Evolutionary conservation across 225 moss, liverwort and hornwort species (phyloP).

Genomic region (Marchantia polymorpha): DNA sequence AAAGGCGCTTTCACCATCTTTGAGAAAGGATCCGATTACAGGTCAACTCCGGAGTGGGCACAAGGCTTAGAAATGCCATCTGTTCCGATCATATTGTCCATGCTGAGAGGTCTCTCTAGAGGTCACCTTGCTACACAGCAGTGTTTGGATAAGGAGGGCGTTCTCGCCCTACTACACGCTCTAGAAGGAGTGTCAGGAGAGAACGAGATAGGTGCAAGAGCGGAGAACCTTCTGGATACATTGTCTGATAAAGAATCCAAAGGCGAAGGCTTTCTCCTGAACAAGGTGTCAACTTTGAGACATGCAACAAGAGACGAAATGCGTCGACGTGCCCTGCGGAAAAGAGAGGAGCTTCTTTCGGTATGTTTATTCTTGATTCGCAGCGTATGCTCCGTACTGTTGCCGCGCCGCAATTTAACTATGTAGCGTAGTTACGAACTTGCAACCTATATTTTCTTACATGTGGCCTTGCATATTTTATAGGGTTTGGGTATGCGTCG

Average conservation of each 20-base stretch:
- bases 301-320: slow-evolving; percentile 92
- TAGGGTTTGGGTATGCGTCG: slow-evolving; percentile 98
- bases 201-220: slow-evolving; percentile 94
- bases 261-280: slow-evolving; percentile 78
- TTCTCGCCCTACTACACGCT: slow-evolving; percentile 83
- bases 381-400: neutral
- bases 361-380: slow-evolving; percentile 27
- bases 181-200: slow-evolving; percentile 96
- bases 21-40: slow-evolving; percentile 83
- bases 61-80: slow-evolving; percentile 99
- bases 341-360: slow-evolving; percentile 89
- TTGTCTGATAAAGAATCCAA: slow-evolving; percentile 89
- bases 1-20: slow-evolving; percentile 74
- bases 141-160: slow-evolving; percentile 70
- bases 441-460: neutral
- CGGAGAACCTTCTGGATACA: slow-evolving; percentile 93
- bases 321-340: slow-evolving; percentile 80
- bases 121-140: slow-evolving; percentile 78
- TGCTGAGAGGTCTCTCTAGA: slow-evolving; percentile 86
- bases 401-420: neutral
- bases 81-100: slow-evolving; percentile 89
- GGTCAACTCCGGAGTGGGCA: slow-evolving; percentile 90
- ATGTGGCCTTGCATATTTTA: neutral
- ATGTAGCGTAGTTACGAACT: neutral
- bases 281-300: slow-evolving; percentile 70